Evolutionary conservation across 2,329 filamentous ascomycete species (phyloP).

Genomic region (Pestalotiopsis sp.): DNA sequence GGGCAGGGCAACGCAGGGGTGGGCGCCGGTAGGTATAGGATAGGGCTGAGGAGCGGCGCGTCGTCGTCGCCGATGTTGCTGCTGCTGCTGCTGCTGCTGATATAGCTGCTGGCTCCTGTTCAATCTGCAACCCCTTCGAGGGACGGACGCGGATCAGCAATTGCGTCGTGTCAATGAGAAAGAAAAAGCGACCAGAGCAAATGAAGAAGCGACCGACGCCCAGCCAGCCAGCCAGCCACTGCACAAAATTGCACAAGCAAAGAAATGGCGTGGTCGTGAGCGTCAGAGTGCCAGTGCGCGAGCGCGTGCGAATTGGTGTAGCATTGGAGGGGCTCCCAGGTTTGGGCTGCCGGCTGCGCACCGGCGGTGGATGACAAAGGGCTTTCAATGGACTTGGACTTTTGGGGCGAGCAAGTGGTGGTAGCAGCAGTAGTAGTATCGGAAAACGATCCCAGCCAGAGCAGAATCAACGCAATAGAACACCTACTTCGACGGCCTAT

Average conservation of each 20-base stretch:
- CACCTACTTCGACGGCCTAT: conserved; percentile 29
- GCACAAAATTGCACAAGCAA: neutral
- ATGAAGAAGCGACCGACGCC: neutral
- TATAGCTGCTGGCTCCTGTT: neutral
- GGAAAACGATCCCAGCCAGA: neutral
- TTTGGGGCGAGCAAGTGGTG: neutral
- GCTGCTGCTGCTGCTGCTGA: neutral
- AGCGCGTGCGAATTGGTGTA: neutral
- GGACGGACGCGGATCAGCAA: neutral
- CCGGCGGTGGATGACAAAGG: conserved; percentile 8
- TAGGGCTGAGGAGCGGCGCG: conserved; percentile 6
- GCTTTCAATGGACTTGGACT: neutral
- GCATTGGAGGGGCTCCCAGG: neutral
- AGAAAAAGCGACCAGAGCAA: neutral
- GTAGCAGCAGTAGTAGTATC: neutral
- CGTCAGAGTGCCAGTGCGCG: neutral
- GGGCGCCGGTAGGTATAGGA: neutral
- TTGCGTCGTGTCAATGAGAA: neutral
- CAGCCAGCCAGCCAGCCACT: neutral
- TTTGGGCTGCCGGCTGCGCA: neutral
- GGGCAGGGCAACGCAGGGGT: neutral
- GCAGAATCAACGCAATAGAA: neutral
- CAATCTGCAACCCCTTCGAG: conserved; percentile 13
- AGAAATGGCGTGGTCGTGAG: neutral
- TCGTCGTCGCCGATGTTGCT: neutral